Conservation (phyloP, 2,329 filamentous ascomycete genomes). For the Akanthomyces dipterigenus region DNA sequence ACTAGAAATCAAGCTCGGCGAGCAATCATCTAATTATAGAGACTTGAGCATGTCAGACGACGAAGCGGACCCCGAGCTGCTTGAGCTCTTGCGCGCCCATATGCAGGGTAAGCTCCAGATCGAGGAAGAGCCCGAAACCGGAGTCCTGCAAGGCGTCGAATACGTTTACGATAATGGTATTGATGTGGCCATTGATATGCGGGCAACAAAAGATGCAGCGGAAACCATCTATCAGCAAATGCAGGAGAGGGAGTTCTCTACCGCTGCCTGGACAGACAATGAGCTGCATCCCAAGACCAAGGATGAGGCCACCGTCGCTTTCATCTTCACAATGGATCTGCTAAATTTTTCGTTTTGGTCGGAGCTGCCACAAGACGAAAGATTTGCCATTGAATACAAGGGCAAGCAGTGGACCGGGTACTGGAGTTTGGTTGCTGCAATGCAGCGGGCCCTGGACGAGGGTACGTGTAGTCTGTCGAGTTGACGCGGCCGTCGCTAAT, state of each 20-base stretch:
- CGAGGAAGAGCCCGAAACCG: conserved; percentile 62
- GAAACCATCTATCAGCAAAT: conserved; percentile 73
- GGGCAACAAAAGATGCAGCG: conserved; percentile 75
- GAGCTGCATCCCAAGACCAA: conserved; percentile 82
- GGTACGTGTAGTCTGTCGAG: conserved; percentile 34
- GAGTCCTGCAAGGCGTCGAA: conserved; percentile 74
- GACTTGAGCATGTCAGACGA: conserved; percentile 70
- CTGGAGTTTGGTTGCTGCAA: conserved; percentile 81
- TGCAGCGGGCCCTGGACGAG: conserved; percentile 85
- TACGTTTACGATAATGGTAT: conserved; percentile 88
- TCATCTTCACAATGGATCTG: conserved; percentile 96
- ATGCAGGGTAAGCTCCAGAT: conserved; percentile 53
- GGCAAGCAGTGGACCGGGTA: conserved; percentile 87
- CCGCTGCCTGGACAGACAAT: conserved; percentile 79
- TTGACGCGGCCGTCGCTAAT: conserved; percentile 6
- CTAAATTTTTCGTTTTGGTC: conserved; percentile 98
- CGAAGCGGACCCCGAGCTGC: conserved; percentile 80
- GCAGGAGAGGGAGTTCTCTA: conserved; percentile 76
- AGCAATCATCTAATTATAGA: neutral
- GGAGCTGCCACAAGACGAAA: conserved; percentile 57
- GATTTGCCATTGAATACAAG: conserved; percentile 77
- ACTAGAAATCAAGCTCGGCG: neutral
- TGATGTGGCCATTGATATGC: conserved; percentile 83
- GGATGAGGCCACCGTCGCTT: conserved; percentile 73
- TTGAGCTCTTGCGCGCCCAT: conserved; percentile 78